Evolutionary conservation across 805 yeast genomes (phyloP), one percentile per base, ranked within the genome.

Genomic region (Kockiozyma suomiensis): DNA sequence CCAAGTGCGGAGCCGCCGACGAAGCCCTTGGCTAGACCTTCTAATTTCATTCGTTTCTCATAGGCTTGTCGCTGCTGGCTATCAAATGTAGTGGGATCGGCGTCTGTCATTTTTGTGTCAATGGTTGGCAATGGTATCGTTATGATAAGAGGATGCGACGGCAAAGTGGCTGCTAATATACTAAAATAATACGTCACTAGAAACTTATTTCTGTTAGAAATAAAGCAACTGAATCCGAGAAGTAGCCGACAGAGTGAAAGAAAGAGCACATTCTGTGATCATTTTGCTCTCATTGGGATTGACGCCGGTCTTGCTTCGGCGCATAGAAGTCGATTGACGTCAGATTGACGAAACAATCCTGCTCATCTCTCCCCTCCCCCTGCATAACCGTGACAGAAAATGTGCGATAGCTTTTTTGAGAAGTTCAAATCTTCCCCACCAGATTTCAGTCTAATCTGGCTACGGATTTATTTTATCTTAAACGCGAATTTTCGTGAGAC

Each of bases 61-160:
- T 60, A 55, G 10, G 21, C 64, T 12, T 8, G 21, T 25, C 55
- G 54, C 48, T 56, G 54, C 43, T 52, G 48, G 6, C 21, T 50
- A 19, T 47, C 37, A 48, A 41, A 45, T n/a, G 32, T 40, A 12
- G 47, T 46, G 6, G 53, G 50, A 32, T 59, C 56, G 37, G 35
- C 50, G 19, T 38, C 47, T 17, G 56, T 23, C 56, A 50, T 56
- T 51, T 52, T 46, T 10, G 8, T 19, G 12, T 25, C 2, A 7
- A 42, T 42, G 26, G n/a, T n/a, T 42, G n/a, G 19, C 43, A n/a
- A 40, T 17, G n/a, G 28, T 25, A 2, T 12, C 17, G 33, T 26
- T 30, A 30, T 30, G 33, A 10, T 30, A 30, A n/a, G n/a, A n/a
- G n/a, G n/a, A n/a, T n/a, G n/a, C n/a, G n/a, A n/a, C n/a, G n/a